phyloP scores from a whole-genome alignment of 1,139 yeast species.

The Yamadazyma diospyri region DNA sequence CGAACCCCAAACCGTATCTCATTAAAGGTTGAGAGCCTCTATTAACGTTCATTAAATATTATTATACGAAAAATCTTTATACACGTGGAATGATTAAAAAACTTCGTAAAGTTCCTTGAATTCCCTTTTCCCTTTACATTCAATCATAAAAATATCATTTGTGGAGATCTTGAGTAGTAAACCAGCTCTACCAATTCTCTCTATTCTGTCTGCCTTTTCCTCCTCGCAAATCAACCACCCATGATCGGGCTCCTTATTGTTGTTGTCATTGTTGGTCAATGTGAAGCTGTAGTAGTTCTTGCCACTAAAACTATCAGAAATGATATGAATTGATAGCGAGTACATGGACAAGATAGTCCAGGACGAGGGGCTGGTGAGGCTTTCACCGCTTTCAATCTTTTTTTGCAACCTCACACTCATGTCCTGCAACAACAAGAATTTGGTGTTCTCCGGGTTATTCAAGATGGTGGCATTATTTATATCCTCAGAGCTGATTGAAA shows the following conservation, averaged over 20 bases:
- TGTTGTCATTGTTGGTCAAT: conserved; percentile 18
- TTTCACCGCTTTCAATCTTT: conserved; percentile 30
- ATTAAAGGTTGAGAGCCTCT: too few relatives aligned
- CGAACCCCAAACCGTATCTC: too few relatives aligned
- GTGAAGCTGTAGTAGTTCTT: conserved; percentile 29
- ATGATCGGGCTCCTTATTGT: conserved; percentile 17
- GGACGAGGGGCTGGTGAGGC: conserved; percentile 34
- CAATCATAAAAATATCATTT: conserved; percentile 42
- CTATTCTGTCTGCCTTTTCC: conserved; percentile 27
- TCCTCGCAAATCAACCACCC: conserved; percentile 37
- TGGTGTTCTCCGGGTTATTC: conserved; percentile 22
- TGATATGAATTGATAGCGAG: conserved; percentile 25
- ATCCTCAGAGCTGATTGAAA: conserved; percentile 17
- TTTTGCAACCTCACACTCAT: conserved; percentile 40
- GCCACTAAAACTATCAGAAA: conserved; percentile 25
- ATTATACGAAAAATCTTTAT: too few relatives aligned
- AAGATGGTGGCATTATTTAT: conserved; percentile 20
- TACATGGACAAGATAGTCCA: conserved; percentile 46
- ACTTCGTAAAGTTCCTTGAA: conserved; percentile 33
- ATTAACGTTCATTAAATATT: too few relatives aligned
- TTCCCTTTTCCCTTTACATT: conserved; percentile 45
- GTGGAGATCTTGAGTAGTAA: conserved; percentile 33
- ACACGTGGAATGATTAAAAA: too few relatives aligned
- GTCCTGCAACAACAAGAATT: conserved; percentile 21
- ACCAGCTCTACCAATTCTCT: conserved; percentile 46